These are phyloP conservation scores for Neurospora tetrasperma DNA, from an alignment of 495 filamentous ascomycete species.

Conservation along the genomic window DNA sequence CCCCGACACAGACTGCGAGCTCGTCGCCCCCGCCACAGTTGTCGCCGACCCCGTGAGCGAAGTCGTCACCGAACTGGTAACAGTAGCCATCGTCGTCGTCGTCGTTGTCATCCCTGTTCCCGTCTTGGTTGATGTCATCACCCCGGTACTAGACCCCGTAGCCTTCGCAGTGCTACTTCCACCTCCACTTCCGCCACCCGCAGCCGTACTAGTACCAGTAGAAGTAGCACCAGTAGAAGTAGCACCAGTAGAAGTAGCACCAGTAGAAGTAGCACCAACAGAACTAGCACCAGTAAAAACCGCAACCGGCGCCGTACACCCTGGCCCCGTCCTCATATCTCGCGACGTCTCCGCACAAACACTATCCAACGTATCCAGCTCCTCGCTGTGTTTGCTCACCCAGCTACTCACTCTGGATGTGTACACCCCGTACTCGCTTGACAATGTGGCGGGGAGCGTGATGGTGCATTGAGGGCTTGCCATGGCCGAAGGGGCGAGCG, in stretches of 20 bases:
- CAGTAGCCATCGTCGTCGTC: background rate
- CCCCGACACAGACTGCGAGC: background rate
- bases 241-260: too few species aligned
- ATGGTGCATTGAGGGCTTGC: constrained; percentile 1
- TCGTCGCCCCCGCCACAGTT: background rate
- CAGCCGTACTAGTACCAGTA: background rate
- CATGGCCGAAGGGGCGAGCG: background rate
- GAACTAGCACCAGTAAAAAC: background rate
- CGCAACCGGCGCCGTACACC: background rate
- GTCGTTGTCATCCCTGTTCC: background rate
- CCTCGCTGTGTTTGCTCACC: background rate
- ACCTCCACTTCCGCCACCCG: background rate
- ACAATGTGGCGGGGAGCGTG: background rate
- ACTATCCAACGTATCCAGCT: background rate
- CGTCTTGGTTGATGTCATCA: background rate
- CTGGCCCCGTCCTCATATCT: background rate
- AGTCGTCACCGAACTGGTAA: background rate
- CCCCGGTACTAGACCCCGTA: background rate
- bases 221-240: background rate
- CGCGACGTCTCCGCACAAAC: background rate
- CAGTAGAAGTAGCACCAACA: background rate
- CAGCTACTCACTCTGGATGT: background rate
- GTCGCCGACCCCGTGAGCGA: background rate
- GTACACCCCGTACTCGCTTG: background rate
- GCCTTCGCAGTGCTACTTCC: background rate